phyloP scores from a whole-genome alignment of 1,284 basidiomycete species.

The Ceratobasidium sp. region DNA sequence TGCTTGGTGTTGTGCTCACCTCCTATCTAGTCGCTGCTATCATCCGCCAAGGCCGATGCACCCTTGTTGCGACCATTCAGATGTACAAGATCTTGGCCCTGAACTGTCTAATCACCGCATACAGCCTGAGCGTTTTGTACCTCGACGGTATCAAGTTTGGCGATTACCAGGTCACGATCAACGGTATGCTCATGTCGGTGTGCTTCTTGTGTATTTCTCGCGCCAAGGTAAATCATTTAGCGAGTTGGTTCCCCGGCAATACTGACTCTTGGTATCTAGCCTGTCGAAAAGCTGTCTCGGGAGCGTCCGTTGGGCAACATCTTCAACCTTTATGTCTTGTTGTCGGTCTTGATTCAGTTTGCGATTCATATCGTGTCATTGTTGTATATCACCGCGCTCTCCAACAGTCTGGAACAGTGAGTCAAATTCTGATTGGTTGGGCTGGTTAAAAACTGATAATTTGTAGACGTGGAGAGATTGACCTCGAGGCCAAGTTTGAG shows the following conservation, averaged over 20 bases:
- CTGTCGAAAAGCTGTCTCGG: slow-evolving; percentile 79
- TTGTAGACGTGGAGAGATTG: slow-evolving; percentile 80
- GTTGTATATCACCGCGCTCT: slow-evolving; percentile 88
- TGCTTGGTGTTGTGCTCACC: background rate
- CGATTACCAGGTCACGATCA: slow-evolving; percentile 93
- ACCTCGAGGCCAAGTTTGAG: slow-evolving; percentile 94
- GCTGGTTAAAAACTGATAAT: background rate
- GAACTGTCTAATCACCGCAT: slow-evolving; percentile 95
- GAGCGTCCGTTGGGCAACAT: slow-evolving; percentile 93
- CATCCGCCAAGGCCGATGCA: slow-evolving; percentile 95
- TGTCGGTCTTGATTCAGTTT: slow-evolving; percentile 91
- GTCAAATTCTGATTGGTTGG: slow-evolving; percentile 46
- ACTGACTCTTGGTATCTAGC: slow-evolving; percentile 31
- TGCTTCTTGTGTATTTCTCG: slow-evolving; percentile 97
- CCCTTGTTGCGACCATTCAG: slow-evolving; percentile 94
- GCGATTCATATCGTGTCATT: slow-evolving; percentile 87
- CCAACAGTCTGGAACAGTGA: slow-evolving; percentile 79
- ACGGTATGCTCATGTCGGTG: slow-evolving; percentile 94
- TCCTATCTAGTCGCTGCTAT: slow-evolving; percentile 82
- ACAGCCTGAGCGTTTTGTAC: slow-evolving; percentile 94
- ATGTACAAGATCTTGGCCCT: slow-evolving; percentile 99
- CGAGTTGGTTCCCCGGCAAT: background rate
- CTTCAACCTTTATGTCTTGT: slow-evolving; percentile 92
- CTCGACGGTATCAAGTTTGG: slow-evolving; percentile 98
- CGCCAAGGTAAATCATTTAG: slow-evolving; percentile 73